phyloP scores from a whole-genome alignment of 345 rosid species.

The Populus deltoides region DNA sequence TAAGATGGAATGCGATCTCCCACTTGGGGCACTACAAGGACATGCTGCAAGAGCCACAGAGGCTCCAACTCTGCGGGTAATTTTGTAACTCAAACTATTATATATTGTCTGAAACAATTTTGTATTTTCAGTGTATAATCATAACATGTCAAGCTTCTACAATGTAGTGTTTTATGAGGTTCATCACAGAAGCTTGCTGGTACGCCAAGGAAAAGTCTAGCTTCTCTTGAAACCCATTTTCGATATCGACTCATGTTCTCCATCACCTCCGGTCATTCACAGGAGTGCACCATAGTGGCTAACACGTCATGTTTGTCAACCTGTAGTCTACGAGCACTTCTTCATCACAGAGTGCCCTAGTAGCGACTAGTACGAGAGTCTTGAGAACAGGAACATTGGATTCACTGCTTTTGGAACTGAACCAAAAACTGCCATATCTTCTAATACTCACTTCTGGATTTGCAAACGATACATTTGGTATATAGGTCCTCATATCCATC shows the following conservation, averaged over 20 bases:
- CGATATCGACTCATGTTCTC: slow-evolving; percentile 30
- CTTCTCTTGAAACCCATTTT: not conserved
- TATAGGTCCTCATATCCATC: slow-evolving; percentile 59
- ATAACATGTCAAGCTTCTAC: too few species aligned
- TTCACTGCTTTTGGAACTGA: slow-evolving; percentile 22
- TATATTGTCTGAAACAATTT: too few species aligned
- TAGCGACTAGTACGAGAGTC: slow-evolving; percentile 77
- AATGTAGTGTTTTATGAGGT: not conserved
- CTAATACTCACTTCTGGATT: slow-evolving; percentile 50
- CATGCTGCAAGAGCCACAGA: too few species aligned
- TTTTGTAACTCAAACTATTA: too few species aligned
- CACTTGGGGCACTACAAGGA: too few species aligned
- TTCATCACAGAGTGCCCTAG: slow-evolving; percentile 61
- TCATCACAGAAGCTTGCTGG: not conserved
- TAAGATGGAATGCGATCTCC: too few species aligned
- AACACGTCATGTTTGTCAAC: slow-evolving; percentile 55
- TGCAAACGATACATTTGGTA: slow-evolving; percentile 64
- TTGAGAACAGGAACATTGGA: slow-evolving; percentile 42
- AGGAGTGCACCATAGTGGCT: slow-evolving; percentile 66
- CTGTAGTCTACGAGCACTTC: slow-evolving; percentile 73
- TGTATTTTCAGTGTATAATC: too few species aligned
- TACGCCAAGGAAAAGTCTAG: too few species aligned
- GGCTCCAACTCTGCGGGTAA: too few species aligned
- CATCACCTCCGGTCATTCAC: slow-evolving; percentile 68
- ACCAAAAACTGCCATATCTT: slow-evolving; percentile 73